Evolutionary conservation across 2,329 filamentous ascomycete species (phyloP), one percentile per base, ranked within the genome.

Genomic region (Verticillium albo-atrum): DNA sequence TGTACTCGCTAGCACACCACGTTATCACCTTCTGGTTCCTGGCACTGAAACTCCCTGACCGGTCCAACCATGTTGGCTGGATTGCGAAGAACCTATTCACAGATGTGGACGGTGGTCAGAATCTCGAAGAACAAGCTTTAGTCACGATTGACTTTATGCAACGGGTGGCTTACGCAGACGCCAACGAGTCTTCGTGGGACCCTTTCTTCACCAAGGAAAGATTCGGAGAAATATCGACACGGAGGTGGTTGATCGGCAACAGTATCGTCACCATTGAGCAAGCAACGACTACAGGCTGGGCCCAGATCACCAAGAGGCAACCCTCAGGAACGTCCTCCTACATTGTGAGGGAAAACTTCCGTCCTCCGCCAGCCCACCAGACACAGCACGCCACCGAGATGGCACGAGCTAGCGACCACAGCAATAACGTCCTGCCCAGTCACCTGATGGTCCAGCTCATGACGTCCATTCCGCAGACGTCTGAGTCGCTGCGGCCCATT

Each of bases 11-110:
- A 57, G 94, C 94, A 9, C 97, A 97, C 71, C 93, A 98, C 71
- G 92, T 97, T 66, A 93, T 99, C 65, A 89, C 92, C 2, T 97
- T 96, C 71, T 99, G 95, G 95, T 99, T 98, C 71, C 82, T 99
- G 66, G 90, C 92, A 1, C 74, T 99, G 66, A 94, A 92, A 68
- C 82, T 97, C 56, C 85, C 89, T 37, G 92, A 97, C 70, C 88
- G 95, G 56, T 85, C 89, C 34, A 91, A 86, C 62, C 89, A 96
- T 65, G 92, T 97, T 56, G 87, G 87, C 28, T 97, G 92, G 91
- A 97, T 99, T 64, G 89, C 90, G 12, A 92, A 89, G 68, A 92
- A 92, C 64, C 81, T 99, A 10, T 93, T 94, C 66, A 89, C 84
- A 9, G 91, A 97, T 68, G 83, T 84, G 26, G 84, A 89, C 60